Evolutionary conservation across 2,329 filamentous ascomycete species (phyloP).

Genomic region (Juglanconis sp.): DNA sequence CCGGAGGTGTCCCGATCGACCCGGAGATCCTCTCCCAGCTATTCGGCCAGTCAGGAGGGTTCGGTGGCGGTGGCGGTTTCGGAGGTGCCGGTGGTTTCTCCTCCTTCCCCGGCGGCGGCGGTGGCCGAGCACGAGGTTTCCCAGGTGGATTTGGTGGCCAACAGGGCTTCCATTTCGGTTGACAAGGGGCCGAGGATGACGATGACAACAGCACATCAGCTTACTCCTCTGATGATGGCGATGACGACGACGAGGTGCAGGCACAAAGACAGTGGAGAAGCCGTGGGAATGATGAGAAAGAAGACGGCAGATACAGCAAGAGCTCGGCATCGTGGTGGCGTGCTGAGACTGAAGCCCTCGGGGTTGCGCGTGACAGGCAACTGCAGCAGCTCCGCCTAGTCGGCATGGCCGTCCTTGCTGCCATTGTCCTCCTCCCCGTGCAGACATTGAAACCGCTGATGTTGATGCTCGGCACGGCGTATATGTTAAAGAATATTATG

Average conservation of each 20-base stretch:
- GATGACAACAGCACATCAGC: conserved; percentile 29
- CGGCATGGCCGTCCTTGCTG: conserved; percentile 40
- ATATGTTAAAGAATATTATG: conserved; percentile 32
- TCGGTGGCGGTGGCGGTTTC: conserved; percentile 47
- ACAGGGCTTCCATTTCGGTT: conserved; percentile 41
- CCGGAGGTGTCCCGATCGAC: conserved; percentile 61
- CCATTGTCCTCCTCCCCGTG: conserved; percentile 45
- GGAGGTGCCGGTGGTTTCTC: conserved; percentile 51
- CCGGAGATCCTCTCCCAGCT: conserved; percentile 79
- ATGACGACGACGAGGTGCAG: not conserved
- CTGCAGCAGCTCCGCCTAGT: conserved; percentile 41
- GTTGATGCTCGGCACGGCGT: conserved; percentile 35
- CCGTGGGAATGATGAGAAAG: conserved; percentile 22
- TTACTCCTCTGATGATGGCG: conserved; percentile 3
- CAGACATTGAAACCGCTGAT: conserved; percentile 37
- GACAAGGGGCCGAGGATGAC: conserved; percentile 40
- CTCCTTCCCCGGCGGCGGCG: no score
- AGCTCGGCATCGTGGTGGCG: conserved; percentile 11
- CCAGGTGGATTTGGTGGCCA: conserved; percentile 18
- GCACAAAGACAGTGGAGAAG: conserved; percentile 17
- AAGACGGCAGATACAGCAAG: conserved; percentile 17
- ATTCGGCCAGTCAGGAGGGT: conserved; percentile 67
- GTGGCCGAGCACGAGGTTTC: conserved; percentile 8
- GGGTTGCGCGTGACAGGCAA: conserved; percentile 33
- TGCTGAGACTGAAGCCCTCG: conserved; percentile 8